Conservation (phyloP, 169 alveolate genomes). For the Theileria equi region DNA sequence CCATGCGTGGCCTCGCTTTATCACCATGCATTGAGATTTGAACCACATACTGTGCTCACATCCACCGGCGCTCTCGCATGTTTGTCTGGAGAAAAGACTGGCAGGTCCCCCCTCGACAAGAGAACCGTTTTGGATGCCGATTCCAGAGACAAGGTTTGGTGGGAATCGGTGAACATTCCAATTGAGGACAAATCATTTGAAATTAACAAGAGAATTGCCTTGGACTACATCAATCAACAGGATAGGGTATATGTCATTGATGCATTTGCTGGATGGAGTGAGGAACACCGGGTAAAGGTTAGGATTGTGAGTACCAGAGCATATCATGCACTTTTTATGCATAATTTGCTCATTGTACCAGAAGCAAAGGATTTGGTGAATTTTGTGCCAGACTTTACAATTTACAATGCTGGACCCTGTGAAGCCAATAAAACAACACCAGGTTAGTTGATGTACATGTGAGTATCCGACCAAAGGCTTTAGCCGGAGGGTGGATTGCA, state of each 20-base stretch:
- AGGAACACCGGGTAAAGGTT: slow-evolving; percentile 83
- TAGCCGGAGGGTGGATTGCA: too few relatives aligned
- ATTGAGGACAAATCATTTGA: slow-evolving; percentile 82
- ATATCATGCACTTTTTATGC: slow-evolving; percentile 97
- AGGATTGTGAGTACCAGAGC: slow-evolving; percentile 89
- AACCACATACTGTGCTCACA: slow-evolving; percentile 72
- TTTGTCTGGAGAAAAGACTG: slow-evolving; percentile 83
- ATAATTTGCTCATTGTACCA: slow-evolving; percentile 92
- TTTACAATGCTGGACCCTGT: slow-evolving; percentile 90
- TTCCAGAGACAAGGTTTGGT: slow-evolving; percentile 85
- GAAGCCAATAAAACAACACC: background rate
- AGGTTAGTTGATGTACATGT: background rate
- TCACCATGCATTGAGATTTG: slow-evolving; percentile 79
- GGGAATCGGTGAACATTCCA: slow-evolving; percentile 94
- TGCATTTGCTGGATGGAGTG: slow-evolving; percentile 98
- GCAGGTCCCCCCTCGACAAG: slow-evolving; percentile 91
- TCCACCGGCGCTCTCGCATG: slow-evolving; percentile 85
- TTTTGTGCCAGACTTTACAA: slow-evolving; percentile 85
- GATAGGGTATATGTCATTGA: slow-evolving; percentile 89
- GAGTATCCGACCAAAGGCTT: too few relatives aligned
- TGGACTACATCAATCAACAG: slow-evolving; percentile 86
- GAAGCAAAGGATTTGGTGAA: slow-evolving; percentile 79
- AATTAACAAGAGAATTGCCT: slow-evolving; percentile 87
- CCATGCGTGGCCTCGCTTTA: slow-evolving; percentile 66
- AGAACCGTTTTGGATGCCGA: slow-evolving; percentile 85